phyloP scores from a whole-genome alignment of 31 red algal genomes.

The Odonthalia washingtoniensis region DNA sequence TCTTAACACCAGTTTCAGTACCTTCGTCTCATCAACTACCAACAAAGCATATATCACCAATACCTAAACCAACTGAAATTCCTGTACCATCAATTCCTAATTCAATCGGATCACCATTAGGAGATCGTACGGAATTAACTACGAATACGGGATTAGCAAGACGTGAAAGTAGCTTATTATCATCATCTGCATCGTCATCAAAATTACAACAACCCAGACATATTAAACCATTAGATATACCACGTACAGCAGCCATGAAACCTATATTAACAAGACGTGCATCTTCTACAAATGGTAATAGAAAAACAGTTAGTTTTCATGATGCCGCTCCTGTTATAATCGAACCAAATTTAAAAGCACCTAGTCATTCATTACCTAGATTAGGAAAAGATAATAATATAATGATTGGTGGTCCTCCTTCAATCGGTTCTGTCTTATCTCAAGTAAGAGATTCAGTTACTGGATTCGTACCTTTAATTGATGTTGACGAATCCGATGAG shows the following conservation, averaged over 20 bases:
- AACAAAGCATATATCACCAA: no score
- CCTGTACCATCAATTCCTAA: no score
- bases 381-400: conserved; percentile 21
- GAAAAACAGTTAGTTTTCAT: no score
- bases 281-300: conserved; percentile 36
- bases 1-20: not conserved
- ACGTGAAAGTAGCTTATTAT: no score
- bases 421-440: not conserved
- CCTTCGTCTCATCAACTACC: no score
- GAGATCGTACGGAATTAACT: no score
- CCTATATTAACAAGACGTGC: conserved; percentile 19
- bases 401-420: not conserved
- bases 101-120: no score
- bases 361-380: conserved; percentile 53
- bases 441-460: not conserved
- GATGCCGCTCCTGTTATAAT: conserved; percentile 61
- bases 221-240: not conserved
- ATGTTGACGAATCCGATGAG: not conserved
- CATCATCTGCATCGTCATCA: no score
- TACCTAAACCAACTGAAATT: no score
- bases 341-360: conserved; percentile 57
- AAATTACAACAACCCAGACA: no score
- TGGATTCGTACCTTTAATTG: not conserved
- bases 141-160: no score
- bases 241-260: not conserved